A percentile compares a stretch with the other conserved stretches of the same genome.
phyloP scores from a whole-genome alignment of 2,329 filamentous ascomycete genomes.

The Apiospora sp. region DNA sequence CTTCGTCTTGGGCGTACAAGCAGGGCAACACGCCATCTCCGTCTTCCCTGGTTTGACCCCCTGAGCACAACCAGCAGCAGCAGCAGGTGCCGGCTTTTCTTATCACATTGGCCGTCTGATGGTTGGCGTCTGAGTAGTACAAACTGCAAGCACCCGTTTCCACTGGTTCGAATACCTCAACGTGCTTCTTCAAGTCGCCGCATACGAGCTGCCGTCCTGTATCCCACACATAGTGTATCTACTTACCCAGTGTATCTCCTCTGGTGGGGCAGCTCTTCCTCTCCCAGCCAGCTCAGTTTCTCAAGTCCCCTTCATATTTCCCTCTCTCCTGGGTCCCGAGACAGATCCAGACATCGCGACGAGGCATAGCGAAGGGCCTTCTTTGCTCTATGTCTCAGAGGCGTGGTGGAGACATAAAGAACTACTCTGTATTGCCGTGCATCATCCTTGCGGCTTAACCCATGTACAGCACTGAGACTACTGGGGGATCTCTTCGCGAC shows the following conservation, averaged over 20 bases:
- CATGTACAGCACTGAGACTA: conserved; percentile 34
- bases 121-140: conserved; percentile 22
- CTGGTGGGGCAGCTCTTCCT: conserved; percentile 5
- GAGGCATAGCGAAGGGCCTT: conserved; percentile 31
- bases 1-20: conserved; percentile 9
- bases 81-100: conserved; percentile 15
- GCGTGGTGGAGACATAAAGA: conserved; percentile 35
- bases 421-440: conserved; percentile 33
- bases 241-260: not conserved
- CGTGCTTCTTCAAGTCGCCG: conserved; percentile 19
- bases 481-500: conserved; percentile 23
- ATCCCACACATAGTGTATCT: not conserved
- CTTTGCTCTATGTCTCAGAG: conserved; percentile 38
- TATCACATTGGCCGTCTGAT: conserved; percentile 23
- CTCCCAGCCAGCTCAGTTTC: conserved; percentile 19
- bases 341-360: conserved; percentile 33
- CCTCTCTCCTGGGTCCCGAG: conserved; percentile 31
- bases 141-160: conserved; percentile 18
- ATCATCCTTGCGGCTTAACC: conserved; percentile 32
- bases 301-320: conserved; percentile 27
- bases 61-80: conserved; percentile 5
- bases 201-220: conserved; percentile 14
- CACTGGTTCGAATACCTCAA: conserved; percentile 9
- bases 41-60: conserved; percentile 17
- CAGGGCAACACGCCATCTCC: conserved; percentile 19